phyloP scores from a whole-genome alignment of 257 asterid species.

The Solanum chmielewskii region DNA sequence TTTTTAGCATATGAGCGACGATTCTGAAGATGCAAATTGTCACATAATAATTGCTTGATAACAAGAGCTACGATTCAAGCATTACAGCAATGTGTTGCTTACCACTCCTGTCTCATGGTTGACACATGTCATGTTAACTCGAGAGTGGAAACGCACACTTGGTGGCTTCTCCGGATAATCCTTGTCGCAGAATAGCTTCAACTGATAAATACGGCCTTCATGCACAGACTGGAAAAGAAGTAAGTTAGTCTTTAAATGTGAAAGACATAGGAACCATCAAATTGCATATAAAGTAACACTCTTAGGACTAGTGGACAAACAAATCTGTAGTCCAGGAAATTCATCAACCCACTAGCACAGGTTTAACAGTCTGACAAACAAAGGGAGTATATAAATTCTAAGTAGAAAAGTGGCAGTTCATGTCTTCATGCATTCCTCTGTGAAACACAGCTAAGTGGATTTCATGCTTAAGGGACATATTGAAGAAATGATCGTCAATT shows the following conservation, averaged over 20 bases:
- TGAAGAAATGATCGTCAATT: neutral
- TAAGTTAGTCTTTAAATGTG: neutral
- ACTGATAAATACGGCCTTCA: constrained; percentile 83
- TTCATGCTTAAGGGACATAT: neutral
- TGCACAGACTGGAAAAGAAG: constrained; percentile 57
- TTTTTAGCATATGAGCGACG: neutral
- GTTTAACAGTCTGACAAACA: neutral
- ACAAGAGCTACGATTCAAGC: neutral
- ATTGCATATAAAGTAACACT: neutral
- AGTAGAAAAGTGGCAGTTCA: neutral
- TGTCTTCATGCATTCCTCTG: neutral
- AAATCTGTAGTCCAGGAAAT: neutral
- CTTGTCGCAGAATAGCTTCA: constrained; percentile 85
- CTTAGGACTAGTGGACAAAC: neutral
- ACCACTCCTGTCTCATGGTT: constrained; percentile 82
- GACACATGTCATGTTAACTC: constrained; percentile 70
- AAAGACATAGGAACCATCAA: neutral
- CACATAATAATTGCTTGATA: neutral
- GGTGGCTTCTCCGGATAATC: constrained; percentile 97
- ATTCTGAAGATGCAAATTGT: neutral
- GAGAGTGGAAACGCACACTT: constrained; percentile 73
- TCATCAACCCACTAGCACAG: neutral
- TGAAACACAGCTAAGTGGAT: neutral
- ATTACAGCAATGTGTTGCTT: neutral
- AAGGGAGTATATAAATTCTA: neutral